Conservation (phyloP, 2,329 filamentous ascomycete species). For the Beauveria asiatica region DNA sequence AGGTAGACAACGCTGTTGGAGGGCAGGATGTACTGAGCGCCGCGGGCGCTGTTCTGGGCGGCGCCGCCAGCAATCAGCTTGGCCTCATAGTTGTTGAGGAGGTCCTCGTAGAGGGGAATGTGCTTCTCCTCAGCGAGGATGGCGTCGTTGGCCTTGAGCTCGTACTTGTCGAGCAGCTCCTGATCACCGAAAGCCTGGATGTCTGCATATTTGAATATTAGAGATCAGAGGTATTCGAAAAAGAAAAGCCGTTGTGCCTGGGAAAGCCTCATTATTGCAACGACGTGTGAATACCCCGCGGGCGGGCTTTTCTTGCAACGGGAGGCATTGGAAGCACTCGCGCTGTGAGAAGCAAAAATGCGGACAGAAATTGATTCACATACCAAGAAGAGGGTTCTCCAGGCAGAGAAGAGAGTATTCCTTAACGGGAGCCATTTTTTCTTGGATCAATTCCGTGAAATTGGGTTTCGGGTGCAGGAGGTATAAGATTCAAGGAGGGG, state of each 20-base stretch:
- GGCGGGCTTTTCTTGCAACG: not conserved
- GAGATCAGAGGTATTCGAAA: not conserved
- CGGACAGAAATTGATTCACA: constrained; percentile 20
- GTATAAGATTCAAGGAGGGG: constrained; percentile 14
- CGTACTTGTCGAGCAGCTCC: constrained; percentile 83
- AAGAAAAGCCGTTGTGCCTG: not conserved
- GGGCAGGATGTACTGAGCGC: constrained; percentile 91
- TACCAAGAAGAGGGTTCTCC: constrained; percentile 95
- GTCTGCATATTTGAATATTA: constrained; percentile 41
- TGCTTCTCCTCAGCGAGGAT: constrained; percentile 94
- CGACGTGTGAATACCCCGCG: not conserved
- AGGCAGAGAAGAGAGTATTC: constrained; percentile 86
- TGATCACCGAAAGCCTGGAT: constrained; percentile 84
- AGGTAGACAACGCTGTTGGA: constrained; percentile 87
- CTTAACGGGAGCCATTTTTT: constrained; percentile 63
- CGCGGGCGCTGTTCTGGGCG: constrained; percentile 93
- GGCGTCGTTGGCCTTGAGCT: constrained; percentile 90
- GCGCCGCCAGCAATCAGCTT: constrained; percentile 94
- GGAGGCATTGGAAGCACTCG: not conserved
- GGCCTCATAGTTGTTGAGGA: constrained; percentile 84
- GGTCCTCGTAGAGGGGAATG: constrained; percentile 81
- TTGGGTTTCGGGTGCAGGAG: constrained; percentile 9
- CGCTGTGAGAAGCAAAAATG: constrained; percentile 4
- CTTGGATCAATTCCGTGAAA: constrained; percentile 15
- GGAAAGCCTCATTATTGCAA: not conserved